Percentiles rank a stretch among this genome's conserved stretches.
These are phyloP conservation scores for Corymbia citriodora DNA, from an alignment of 441 rosid genomes.

Conservation along the genomic window DNA sequence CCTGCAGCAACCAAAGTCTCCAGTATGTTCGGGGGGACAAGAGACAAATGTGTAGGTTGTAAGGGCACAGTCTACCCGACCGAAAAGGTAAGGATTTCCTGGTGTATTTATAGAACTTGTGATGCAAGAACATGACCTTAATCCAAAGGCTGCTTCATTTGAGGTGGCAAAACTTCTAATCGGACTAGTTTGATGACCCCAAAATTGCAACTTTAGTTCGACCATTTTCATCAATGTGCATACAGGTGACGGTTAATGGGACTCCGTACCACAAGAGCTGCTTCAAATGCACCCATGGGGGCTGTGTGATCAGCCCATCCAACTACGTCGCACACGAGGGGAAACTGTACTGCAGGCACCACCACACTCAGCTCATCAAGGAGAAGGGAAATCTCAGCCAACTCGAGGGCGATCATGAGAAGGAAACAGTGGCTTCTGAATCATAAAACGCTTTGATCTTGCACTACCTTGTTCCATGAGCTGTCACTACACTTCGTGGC, in stretches of 20 bases:
- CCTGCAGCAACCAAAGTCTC: slow-evolving; percentile 72
- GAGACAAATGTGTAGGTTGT: slow-evolving; percentile 88
- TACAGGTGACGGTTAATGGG: slow-evolving; percentile 90
- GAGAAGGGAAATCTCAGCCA: slow-evolving; percentile 98
- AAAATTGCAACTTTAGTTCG: background rate
- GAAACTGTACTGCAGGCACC: slow-evolving; percentile 92
- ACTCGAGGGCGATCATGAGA: slow-evolving; percentile 70
- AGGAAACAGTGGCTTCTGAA: slow-evolving; percentile 1
- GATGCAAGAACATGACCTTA: background rate
- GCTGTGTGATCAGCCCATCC: slow-evolving; percentile 86
- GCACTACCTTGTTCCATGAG: background rate
- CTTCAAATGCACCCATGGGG: slow-evolving; percentile 97
- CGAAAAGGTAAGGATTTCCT: slow-evolving; percentile 58
- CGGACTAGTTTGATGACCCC: background rate
- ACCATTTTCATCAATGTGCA: background rate
- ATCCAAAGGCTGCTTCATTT: background rate
- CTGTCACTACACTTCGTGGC: background rate
- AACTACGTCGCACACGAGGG: slow-evolving; percentile 95
- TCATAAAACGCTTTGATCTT: background rate
- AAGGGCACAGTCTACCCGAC: slow-evolving; percentile 90
- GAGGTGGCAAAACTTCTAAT: background rate
- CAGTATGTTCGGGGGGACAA: slow-evolving; percentile 87
- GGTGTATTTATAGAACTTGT: background rate
- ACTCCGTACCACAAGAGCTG: slow-evolving; percentile 91
- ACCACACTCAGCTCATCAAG: slow-evolving; percentile 87